phyloP scores from a whole-genome alignment of 192 early-diverging fungal genomes.

The Coemansia umbellata region DNA sequence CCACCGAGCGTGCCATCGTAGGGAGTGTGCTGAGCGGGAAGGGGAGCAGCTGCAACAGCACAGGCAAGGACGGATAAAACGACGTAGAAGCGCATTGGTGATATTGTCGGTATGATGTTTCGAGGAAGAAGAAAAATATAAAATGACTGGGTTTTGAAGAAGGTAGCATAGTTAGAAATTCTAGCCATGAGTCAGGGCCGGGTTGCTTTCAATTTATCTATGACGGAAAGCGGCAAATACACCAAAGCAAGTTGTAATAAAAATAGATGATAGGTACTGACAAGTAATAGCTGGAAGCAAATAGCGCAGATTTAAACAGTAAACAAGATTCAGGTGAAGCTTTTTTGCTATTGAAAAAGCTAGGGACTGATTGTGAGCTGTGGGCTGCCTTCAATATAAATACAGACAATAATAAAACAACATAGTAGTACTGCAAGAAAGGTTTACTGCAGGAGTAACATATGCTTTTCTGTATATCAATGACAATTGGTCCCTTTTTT shows the following conservation, averaged over 20 bases:
- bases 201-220: background rate
- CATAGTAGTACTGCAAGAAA: background rate
- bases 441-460: background rate
- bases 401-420: background rate
- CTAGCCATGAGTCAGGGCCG: background rate
- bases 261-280: too few species aligned
- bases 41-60: conserved; percentile 29
- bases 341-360: too few species aligned
- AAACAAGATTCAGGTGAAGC: too few species aligned
- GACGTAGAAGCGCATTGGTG: conserved; percentile 33
- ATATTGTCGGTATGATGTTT: background rate
- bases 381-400: background rate
- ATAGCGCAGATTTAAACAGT: too few species aligned
- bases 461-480: too few species aligned
- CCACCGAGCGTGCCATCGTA: conserved; percentile 44
- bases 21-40: conserved; percentile 24
- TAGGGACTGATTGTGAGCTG: background rate
- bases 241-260: too few species aligned
- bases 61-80: conserved; percentile 25
- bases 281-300: too few species aligned
- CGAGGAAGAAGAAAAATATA: background rate
- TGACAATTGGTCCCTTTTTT: too few species aligned
- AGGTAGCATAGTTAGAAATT: background rate
- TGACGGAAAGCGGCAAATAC: too few species aligned
- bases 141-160: background rate